Percentiles rank a stretch among this genome's conserved stretches.
phyloP scores from a whole-genome alignment of 371 early-diverging fungal genomes.

The Apophysomyces trapeziformis region DNA sequence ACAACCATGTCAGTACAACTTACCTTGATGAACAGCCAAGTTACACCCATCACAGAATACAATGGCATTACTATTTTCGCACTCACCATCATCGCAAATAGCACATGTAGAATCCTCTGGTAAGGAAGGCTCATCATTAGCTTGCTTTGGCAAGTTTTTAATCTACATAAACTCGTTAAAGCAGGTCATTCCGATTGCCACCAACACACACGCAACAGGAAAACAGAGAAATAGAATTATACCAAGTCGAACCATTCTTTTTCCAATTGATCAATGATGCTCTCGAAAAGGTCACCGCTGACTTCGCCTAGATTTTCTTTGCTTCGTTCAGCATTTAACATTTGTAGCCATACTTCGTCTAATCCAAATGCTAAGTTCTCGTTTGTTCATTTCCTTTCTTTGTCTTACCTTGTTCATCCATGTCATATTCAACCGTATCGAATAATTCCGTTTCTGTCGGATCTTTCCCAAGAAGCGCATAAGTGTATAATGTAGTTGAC shows the following conservation, averaged over 20 bases:
- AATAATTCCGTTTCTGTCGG: slow-evolving; percentile 84
- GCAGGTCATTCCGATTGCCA: too few species aligned
- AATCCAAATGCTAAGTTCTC: slow-evolving; percentile 5
- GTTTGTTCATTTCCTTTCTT: neutral
- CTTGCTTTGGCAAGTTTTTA: slow-evolving; percentile 47
- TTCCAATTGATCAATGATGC: slow-evolving; percentile 89
- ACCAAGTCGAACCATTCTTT: slow-evolving; percentile 96
- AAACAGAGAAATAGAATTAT: slow-evolving; percentile 11
- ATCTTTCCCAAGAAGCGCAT: slow-evolving; percentile 47
- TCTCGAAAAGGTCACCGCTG: slow-evolving; percentile 78
- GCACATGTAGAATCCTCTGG: slow-evolving; percentile 90
- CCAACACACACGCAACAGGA: neutral
- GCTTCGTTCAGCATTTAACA: slow-evolving; percentile 69
- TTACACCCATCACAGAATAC: slow-evolving; percentile 99
- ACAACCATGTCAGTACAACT: neutral
- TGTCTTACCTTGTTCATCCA: slow-evolving; percentile 92
- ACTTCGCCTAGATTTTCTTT: slow-evolving; percentile 59
- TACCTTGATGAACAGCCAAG: slow-evolving; percentile 97
- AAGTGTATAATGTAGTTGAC: neutral
- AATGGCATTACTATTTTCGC: slow-evolving; percentile 97
- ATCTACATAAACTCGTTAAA: slow-evolving; percentile 22
- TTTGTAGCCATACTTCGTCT: slow-evolving; percentile 79
- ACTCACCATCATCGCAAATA: slow-evolving; percentile 95
- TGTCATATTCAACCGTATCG: slow-evolving; percentile 91
- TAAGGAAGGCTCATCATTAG: slow-evolving; percentile 30